phyloP scores from a whole-genome alignment of 306 rosid genomes.

The Canavalia gladiata region DNA sequence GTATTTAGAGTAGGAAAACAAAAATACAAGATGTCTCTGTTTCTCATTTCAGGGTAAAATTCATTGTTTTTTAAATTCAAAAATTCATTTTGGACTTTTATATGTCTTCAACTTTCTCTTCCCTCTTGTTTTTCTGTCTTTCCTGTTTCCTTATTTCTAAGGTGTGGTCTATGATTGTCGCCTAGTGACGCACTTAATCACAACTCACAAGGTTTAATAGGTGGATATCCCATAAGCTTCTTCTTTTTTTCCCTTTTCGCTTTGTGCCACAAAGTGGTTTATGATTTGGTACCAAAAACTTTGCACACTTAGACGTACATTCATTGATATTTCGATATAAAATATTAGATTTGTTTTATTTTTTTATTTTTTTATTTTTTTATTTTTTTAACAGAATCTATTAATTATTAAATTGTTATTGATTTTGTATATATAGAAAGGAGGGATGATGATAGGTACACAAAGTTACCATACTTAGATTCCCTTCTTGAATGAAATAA shows the following conservation, averaged over 20 bases:
- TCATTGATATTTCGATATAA: no score
- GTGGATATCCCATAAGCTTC: not conserved
- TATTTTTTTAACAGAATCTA: no score
- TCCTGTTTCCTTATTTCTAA: not conserved
- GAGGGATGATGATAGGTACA: not conserved
- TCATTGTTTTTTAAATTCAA: not conserved
- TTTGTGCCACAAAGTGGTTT: not conserved
- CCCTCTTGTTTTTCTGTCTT: conserved; percentile 1
- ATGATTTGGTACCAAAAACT: not conserved
- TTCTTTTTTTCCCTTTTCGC: not conserved
- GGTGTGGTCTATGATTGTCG: conserved; percentile 23
- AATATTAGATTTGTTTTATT: no score
- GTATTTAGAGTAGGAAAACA: conserved; percentile 36
- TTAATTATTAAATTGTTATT: no score
- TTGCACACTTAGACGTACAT: no score
- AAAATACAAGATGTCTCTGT: conserved; percentile 1
- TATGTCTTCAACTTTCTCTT: not conserved
- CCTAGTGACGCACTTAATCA: not conserved
- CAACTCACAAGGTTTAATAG: not conserved
- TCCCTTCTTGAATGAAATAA: not conserved
- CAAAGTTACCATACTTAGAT: not conserved
- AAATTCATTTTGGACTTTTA: not conserved
- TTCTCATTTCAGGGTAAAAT: conserved; percentile 28
- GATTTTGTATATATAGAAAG: not conserved
- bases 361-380: no score